Base-by-base conservation (phyloP, 2,329 filamentous ascomycete genomes). In the Colletotrichum salicis region DNA sequence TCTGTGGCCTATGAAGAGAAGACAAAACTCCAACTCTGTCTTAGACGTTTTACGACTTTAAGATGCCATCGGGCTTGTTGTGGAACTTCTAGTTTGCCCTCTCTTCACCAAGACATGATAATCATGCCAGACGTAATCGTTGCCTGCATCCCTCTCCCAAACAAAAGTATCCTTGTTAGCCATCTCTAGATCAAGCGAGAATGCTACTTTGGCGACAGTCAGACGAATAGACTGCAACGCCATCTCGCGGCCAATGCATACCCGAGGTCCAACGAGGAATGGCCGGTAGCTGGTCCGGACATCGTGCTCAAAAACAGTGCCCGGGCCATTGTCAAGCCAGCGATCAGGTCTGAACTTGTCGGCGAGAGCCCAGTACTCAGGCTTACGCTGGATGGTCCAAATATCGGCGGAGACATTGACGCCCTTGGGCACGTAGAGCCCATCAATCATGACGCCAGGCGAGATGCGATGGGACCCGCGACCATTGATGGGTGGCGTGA, bases 271-370 rank as follows among this genome's bases (percentile, higher is more conserved):
- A 5, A 70, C 54, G 19, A 60, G 54, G 45, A 70, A 70, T 0
- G 67, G 67, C 3, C 67, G 54, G 1, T 60, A 70, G 55, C 67
- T 70, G 2, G 61, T 70, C 31, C 67, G 61, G 15, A 70, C 61
- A 24, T 70, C 67, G 13, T 65, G 24, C 45, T 59, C 67, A 22
- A 65, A 70, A 15, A n/a, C 1, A 11, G 67, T 65, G 7, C 67
- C 61, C 3, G 61, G 55, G n/a, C 66, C 66, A 22, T 64, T 69
- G 19, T 45, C 41, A 37, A 84, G 76, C 77, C 81, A 89, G 4
- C 86, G 84, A 51, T 87, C 86, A 0, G 83, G 87, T 1, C 86
- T 70, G 74, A 87, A 89, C 15, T 80, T 77, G n/a, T 81, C 76
- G 0, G 85, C 80, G 1, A 83, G 78, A 1, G 80, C 78, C 84